phyloP scores from a whole-genome alignment of 2,329 filamentous ascomycete genomes.

The Aspergillus transmontanensis region DNA sequence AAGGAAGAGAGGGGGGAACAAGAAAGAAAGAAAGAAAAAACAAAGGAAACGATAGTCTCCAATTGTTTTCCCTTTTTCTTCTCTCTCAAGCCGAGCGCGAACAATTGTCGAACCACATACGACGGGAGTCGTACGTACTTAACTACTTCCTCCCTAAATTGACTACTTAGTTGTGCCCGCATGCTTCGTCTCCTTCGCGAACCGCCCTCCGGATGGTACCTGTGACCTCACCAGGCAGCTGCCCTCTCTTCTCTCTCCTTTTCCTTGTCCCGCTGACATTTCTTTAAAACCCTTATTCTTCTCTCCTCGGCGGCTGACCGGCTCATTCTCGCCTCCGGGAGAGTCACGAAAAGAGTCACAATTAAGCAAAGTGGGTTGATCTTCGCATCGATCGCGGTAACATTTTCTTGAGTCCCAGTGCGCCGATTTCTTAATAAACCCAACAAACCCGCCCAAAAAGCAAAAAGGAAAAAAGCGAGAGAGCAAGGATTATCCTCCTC shows the following conservation, averaged over 20 bases:
- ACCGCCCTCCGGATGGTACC: constrained; percentile 27
- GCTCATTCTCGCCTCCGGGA: constrained; percentile 4
- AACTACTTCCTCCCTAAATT: background rate
- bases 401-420: constrained; percentile 8
- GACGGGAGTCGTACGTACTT: background rate
- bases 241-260: constrained; percentile 26
- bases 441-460: constrained; percentile 2
- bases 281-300: constrained; percentile 8
- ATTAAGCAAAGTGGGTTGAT: constrained; percentile 15
- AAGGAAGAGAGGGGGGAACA: background rate
- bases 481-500: background rate
- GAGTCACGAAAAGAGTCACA: background rate
- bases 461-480: constrained; percentile 10
- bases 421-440: constrained; percentile 6
- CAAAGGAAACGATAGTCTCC: background rate
- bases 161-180: constrained; percentile 11
- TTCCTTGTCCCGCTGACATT: constrained; percentile 32
- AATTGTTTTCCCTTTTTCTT: background rate
- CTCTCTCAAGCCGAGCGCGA: background rate
- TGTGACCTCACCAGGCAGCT: constrained; percentile 39
- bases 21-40: background rate
- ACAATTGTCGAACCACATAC: background rate
- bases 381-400: constrained; percentile 17
- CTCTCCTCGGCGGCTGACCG: constrained; percentile 14
- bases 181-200: constrained; percentile 22